Conservation (phyloP, 495 filamentous ascomycete genomes). For the Podospora anserina region DNA sequence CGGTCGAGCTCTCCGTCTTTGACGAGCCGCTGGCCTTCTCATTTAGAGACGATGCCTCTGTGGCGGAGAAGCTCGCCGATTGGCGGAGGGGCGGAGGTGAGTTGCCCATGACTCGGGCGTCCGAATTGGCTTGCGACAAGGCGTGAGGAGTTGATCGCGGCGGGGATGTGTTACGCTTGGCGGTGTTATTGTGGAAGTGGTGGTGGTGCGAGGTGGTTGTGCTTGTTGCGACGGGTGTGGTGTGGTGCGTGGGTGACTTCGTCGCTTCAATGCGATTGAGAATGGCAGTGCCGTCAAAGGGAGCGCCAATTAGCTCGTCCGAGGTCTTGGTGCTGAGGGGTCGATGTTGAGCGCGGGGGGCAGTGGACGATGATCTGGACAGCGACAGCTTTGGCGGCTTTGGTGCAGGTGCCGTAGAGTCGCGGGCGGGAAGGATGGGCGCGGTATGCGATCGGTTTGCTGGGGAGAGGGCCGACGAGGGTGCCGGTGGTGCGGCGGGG, state of each 20-base stretch:
- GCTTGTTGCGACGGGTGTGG: slow-evolving; percentile 24
- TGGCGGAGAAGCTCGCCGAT: slow-evolving; percentile 73
- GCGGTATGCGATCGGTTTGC: slow-evolving; percentile 34
- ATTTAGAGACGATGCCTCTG: slow-evolving; percentile 45
- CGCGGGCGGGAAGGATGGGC: slow-evolving; percentile 35
- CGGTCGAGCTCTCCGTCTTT: slow-evolving; percentile 56
- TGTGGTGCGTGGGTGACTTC: slow-evolving; percentile 38
- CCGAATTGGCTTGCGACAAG: slow-evolving; percentile 57
- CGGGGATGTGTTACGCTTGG: slow-evolving; percentile 33
- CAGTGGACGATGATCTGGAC: slow-evolving; percentile 9
- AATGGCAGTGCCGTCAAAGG: slow-evolving; percentile 67
- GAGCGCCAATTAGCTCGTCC: slow-evolving; percentile 68
- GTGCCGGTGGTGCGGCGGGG: slow-evolving; percentile 27
- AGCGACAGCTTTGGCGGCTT: slow-evolving; percentile 3
- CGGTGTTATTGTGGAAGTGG: background rate
- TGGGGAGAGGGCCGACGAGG: slow-evolving; percentile 22
- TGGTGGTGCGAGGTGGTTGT: slow-evolving; percentile 25
- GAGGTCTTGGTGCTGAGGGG: slow-evolving; percentile 62
- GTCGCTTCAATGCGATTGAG: slow-evolving; percentile 65
- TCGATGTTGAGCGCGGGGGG: slow-evolving; percentile 21
- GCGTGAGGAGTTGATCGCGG: slow-evolving; percentile 51
- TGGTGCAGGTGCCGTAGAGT: slow-evolving; percentile 23
- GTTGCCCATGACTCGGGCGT: slow-evolving; percentile 50
- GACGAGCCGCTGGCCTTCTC: slow-evolving; percentile 46
- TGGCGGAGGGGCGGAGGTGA: slow-evolving; percentile 61